phyloP scores from a whole-genome alignment of 768 basidiomycete species.

The Mycena venus region DNA sequence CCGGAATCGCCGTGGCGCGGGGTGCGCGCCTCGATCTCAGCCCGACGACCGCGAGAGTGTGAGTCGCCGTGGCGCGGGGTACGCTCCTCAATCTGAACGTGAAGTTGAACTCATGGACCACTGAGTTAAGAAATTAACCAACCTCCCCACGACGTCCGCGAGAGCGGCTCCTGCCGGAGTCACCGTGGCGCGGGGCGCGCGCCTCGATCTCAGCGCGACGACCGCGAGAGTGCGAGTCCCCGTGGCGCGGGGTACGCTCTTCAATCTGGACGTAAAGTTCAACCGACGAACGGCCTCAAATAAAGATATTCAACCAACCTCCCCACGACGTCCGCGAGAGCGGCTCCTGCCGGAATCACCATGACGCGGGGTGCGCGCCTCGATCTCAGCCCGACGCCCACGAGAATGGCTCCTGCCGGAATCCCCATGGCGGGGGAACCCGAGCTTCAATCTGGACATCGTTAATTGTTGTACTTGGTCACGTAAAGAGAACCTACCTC shows the following conservation, averaged over 20 bases:
- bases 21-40: neutral
- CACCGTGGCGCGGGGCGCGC: conserved; percentile 3
- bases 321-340: conserved; percentile 3
- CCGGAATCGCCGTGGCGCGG: conserved; percentile 18
- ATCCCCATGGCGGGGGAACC: conserved; percentile 10
- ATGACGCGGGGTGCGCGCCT: conserved; percentile 15
- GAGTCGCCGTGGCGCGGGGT: conserved; percentile 14
- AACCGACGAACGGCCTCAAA: too few species aligned
- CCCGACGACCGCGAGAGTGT: neutral
- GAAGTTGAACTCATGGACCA: neutral
- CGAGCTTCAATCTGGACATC: neutral
- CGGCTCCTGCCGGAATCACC: conserved; percentile 8
- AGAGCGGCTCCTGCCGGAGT: conserved; percentile 4
- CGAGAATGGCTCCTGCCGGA: neutral
- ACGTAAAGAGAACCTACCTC: neutral
- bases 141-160: too few species aligned
- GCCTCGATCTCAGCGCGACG: neutral
- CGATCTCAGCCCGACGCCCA: neutral
- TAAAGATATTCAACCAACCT: neutral
- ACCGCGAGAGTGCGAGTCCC: neutral
- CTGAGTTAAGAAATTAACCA: neutral
- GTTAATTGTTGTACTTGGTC: too few species aligned
- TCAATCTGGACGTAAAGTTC: neutral
- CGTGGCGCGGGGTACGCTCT: conserved; percentile 8
- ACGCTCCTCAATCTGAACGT: neutral